Evolutionary conservation across 148 eudicot species (phyloP).

Genomic region (Gaultheria prostrata): DNA sequence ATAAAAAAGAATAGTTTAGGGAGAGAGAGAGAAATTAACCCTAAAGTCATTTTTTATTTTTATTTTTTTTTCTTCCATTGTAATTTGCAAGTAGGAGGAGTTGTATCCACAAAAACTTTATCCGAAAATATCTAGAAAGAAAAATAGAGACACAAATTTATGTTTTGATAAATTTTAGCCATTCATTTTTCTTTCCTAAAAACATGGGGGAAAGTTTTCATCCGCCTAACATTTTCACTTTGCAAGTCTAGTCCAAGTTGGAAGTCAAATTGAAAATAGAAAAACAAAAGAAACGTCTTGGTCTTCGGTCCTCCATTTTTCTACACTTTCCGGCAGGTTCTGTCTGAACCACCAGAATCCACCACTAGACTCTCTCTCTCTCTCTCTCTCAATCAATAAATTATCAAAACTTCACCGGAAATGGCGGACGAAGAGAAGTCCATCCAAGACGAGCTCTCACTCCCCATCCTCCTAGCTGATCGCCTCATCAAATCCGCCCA

Average conservation of each 20-base stretch:
- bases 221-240: too few relatives aligned
- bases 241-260: neutral
- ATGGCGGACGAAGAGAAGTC: constrained; percentile 34
- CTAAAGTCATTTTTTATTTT: neutral
- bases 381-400: neutral
- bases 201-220: too few relatives aligned
- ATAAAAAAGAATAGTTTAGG: neutral
- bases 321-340: neutral
- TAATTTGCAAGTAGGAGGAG: too few relatives aligned
- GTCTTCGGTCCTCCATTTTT: neutral
- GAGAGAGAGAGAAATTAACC: neutral
- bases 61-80: too few relatives aligned
- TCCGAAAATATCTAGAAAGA: too few relatives aligned
- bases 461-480: constrained; percentile 54
- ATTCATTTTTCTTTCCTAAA: too few relatives aligned
- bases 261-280: neutral
- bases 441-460: constrained; percentile 55
- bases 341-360: neutral
- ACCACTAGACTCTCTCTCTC: neutral
- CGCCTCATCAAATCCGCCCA: constrained; percentile 51
- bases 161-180: too few relatives aligned
- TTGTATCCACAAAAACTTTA: too few relatives aligned
- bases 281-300: neutral
- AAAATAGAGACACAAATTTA: too few relatives aligned
- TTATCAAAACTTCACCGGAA: neutral